Conservation (phyloP, 768 basidiomycete species). For the Tulasnella sp. region DNA sequence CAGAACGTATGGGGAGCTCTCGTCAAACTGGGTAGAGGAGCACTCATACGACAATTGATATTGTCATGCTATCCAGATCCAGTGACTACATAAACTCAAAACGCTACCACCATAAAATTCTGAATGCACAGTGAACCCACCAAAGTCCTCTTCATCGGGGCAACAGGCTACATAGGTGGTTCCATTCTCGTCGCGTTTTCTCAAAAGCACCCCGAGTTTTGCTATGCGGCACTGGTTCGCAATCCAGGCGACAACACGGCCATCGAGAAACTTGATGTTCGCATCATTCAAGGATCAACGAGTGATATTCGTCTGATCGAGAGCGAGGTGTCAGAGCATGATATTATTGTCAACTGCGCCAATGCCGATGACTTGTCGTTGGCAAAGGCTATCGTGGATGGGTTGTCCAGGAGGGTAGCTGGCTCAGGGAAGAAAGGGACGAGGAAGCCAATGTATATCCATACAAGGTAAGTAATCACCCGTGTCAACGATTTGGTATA, state of each 20-base stretch:
- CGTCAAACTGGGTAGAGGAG: no score
- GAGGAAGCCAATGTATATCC: slow-evolving; percentile 19
- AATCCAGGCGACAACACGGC: slow-evolving; percentile 14
- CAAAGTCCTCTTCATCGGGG: slow-evolving; percentile 13
- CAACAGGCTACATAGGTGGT: slow-evolving; percentile 19
- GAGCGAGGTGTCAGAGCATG: slow-evolving; percentile 11
- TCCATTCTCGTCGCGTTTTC: slow-evolving; percentile 30
- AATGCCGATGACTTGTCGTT: slow-evolving; percentile 16
- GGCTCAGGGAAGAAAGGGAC: not conserved
- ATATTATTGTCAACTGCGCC: slow-evolving; percentile 14
- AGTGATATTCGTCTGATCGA: slow-evolving; percentile 12
- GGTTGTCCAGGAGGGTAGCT: not conserved
- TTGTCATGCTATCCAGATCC: no score
- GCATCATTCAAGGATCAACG: slow-evolving; percentile 12
- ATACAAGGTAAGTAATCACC: slow-evolving; percentile 10
- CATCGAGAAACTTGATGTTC: slow-evolving; percentile 18
- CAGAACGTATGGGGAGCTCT: no score
- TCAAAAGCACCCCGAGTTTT: slow-evolving; percentile 23
- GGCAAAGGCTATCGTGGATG: slow-evolving; percentile 6
- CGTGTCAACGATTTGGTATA: not conserved
- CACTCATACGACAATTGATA: no score
- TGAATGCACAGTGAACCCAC: not conserved
- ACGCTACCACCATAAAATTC: no score
- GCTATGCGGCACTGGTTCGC: slow-evolving; percentile 19
- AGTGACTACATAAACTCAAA: no score